phyloP scores from a whole-genome alignment of 768 basidiomycete species.

The Rhodotorula toruloides region DNA sequence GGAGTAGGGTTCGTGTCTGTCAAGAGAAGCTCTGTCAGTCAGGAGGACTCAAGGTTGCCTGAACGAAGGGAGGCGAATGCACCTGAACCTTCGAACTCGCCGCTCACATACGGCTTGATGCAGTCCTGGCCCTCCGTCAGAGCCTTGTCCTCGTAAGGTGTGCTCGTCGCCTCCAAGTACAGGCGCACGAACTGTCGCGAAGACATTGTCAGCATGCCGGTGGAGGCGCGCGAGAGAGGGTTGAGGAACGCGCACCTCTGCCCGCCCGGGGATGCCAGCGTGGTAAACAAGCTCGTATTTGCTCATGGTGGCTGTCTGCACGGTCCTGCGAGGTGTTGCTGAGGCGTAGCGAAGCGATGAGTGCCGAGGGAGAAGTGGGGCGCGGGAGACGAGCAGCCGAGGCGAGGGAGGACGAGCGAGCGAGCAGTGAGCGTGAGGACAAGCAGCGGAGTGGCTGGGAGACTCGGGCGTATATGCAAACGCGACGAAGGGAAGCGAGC shows the following conservation, averaged over 20 bases:
- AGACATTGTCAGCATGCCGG: neutral
- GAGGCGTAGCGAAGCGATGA: neutral
- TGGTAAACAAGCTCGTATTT: slow-evolving; percentile 33
- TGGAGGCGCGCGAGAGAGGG: neutral
- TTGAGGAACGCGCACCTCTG: slow-evolving; percentile 9
- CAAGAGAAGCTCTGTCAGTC: neutral
- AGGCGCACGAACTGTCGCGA: slow-evolving; percentile 23
- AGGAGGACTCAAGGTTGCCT: neutral
- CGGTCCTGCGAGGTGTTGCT: neutral
- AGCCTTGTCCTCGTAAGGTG: slow-evolving; percentile 17
- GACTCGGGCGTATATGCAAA: no score
- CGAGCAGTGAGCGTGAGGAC: no score
- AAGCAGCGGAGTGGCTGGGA: no score
- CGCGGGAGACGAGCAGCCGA: no score
- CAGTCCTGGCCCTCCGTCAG: slow-evolving; percentile 11
- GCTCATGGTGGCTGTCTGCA: slow-evolving; percentile 51
- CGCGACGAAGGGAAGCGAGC: no score
- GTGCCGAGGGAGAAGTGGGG: neutral
- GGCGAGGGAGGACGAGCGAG: no score
- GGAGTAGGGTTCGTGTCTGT: slow-evolving; percentile 41
- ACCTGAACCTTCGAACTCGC: slow-evolving; percentile 12
- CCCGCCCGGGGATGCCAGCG: slow-evolving; percentile 29
- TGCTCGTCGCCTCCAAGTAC: slow-evolving; percentile 25
- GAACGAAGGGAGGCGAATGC: neutral
- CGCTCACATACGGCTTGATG: slow-evolving; percentile 15